Evolutionary conservation across 495 filamentous ascomycete genomes (phyloP).

Genomic region (Aspergillus egyptiacus): DNA sequence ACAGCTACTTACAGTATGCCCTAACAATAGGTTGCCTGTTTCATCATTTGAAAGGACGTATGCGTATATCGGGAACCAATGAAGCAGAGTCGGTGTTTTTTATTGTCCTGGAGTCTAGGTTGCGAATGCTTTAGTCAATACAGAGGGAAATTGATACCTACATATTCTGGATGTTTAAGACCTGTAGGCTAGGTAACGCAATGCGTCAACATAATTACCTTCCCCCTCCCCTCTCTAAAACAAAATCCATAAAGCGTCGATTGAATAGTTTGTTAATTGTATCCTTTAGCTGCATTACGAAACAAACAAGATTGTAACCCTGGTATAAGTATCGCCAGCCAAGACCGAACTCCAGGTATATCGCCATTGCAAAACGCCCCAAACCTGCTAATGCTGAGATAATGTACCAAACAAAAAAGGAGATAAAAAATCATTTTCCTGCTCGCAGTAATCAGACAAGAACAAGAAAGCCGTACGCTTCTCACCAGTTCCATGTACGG

Average conservation of each 20-base stretch:
- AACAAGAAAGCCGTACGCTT: background rate
- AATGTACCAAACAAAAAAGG: background rate
- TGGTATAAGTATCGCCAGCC: background rate
- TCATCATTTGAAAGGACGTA: background rate
- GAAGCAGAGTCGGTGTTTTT: background rate
- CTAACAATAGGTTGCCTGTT: background rate
- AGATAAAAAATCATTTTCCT: background rate
- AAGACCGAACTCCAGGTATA: constrained; percentile 7
- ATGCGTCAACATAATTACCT: no score
- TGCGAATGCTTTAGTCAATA: background rate
- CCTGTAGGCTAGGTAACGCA: no score
- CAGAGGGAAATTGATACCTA: background rate
- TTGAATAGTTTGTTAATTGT: no score
- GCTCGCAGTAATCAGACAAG: background rate
- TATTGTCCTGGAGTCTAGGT: background rate
- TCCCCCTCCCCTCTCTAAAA: no score
- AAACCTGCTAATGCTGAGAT: constrained; percentile 4
- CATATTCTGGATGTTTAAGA: no score
- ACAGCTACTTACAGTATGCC: background rate
- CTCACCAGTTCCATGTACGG: constrained; percentile 92
- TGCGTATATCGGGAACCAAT: background rate
- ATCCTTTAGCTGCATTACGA: no score
- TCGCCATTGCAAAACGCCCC: background rate
- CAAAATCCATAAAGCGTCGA: no score
- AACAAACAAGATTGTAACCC: no score